Evolutionary conservation across 2,329 filamentous ascomycete genomes (phyloP).

Genomic region (Colletotrichum sp.): DNA sequence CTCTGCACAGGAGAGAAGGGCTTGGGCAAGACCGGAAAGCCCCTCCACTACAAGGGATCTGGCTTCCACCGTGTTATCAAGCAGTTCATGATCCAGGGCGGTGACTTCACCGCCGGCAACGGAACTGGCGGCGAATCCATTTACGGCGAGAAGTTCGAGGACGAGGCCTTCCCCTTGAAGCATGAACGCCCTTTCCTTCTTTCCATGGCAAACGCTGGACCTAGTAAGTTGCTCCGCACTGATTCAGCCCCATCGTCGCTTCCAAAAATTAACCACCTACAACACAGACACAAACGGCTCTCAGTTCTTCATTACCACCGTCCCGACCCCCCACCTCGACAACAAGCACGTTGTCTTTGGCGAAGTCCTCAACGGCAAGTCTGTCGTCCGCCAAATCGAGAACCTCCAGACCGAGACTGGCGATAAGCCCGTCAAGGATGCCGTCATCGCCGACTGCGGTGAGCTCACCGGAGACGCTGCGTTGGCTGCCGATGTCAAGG

Average conservation of each 20-base stretch:
- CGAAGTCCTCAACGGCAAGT: constrained; percentile 92
- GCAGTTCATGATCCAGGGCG: constrained; percentile 98
- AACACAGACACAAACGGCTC: constrained; percentile 85
- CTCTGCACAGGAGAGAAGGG: constrained; percentile 97
- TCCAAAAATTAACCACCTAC: background rate
- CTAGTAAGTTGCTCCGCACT: constrained; percentile 59
- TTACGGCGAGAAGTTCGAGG: constrained; percentile 95
- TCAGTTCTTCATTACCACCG: constrained; percentile 98
- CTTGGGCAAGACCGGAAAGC: constrained; percentile 78
- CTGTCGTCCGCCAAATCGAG: constrained; percentile 87
- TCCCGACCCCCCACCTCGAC: constrained; percentile 92
- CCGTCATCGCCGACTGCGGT: constrained; percentile 82
- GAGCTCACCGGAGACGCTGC: constrained; percentile 78
- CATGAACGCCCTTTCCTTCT: constrained; percentile 93
- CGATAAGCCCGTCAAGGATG: constrained; percentile 80
- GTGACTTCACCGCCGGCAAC: constrained; percentile 94
- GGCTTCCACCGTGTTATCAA: constrained; percentile 97
- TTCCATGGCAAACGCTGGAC: constrained; percentile 97
- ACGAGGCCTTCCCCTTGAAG: constrained; percentile 93
- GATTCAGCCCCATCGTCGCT: background rate
- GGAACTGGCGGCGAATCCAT: constrained; percentile 97
- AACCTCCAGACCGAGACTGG: constrained; percentile 74
- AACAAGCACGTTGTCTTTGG: constrained; percentile 98
- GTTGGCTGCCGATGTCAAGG: constrained; percentile 68
- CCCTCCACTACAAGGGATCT: constrained; percentile 91